Percentiles rank a stretch among this genome's conserved stretches.
Conservation (phyloP, 257 asterid species). For the Solanum sitiens region DNA sequence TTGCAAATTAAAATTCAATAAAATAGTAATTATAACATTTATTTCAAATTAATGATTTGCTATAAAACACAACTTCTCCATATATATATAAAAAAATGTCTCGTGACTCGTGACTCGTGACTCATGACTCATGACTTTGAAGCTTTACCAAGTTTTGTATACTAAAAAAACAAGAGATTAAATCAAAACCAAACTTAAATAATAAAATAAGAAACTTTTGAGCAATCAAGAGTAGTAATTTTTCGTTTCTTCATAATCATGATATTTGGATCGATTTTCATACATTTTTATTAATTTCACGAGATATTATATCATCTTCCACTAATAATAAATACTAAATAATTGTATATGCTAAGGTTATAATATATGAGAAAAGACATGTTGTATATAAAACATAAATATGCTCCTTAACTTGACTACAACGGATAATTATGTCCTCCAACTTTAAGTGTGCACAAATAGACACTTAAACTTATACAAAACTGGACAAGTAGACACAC, state of each 20-base stretch:
- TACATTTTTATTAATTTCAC: neutral
- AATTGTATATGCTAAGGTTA: neutral
- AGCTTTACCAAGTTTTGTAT: neutral
- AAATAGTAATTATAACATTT: no score
- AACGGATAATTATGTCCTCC: no score
- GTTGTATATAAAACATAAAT: no score
- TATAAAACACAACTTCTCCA: no score
- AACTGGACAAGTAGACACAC: no score
- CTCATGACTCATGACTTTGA: neutral
- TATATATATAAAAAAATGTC: neutral
- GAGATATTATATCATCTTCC: rapidly evolving
- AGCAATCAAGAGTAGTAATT: neutral
- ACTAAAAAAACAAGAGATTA: neutral
- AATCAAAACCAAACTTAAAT: neutral
- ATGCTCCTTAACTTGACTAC: no score
- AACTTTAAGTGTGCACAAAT: no score
- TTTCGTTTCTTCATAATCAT: neutral
- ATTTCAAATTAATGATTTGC: no score
- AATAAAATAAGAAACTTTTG: neutral
- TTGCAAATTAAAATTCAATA: no score
- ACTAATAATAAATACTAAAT: neutral
- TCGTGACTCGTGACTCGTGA: neutral
- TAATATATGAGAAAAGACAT: neutral
- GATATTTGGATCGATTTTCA: neutral
- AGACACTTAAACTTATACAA: no score